Evolutionary conservation across 2,329 filamentous ascomycete genomes (phyloP).

Genomic region (Alternaria triticina): DNA sequence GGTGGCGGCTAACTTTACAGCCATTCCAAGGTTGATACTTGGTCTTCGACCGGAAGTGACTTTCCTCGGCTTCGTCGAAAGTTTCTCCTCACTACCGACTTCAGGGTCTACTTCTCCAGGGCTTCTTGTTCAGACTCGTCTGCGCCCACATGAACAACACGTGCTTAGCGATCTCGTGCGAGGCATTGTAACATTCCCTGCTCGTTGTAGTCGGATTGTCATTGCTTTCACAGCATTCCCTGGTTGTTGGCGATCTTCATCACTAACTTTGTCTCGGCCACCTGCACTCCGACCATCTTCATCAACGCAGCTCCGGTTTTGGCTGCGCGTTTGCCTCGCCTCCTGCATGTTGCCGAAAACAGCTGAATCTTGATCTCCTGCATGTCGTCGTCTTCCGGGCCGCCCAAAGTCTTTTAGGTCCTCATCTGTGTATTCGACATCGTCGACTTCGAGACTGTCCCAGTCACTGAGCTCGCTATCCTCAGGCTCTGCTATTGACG

Average conservation of each 20-base stretch:
- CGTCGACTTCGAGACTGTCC: not conserved
- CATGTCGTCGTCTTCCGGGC: not conserved
- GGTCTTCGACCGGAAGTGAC: fast-evolving
- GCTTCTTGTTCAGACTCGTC: not conserved
- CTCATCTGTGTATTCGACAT: not conserved
- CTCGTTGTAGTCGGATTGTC: not conserved
- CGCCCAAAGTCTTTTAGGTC: slow-evolving; percentile 2
- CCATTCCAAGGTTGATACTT: not conserved
- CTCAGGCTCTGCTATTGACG: not conserved
- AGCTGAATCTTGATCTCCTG: not conserved
- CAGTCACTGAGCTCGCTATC: not conserved
- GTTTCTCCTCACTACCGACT: not conserved
- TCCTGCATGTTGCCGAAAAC: not conserved
- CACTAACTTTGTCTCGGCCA: not conserved
- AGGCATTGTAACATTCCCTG: not conserved
- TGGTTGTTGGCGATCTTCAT: not conserved
- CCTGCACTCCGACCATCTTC: not conserved
- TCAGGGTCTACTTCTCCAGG: not conserved
- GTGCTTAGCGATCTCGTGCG: not conserved
- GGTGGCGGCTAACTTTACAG: not conserved
- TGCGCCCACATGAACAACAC: not conserved
- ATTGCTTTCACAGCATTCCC: not conserved
- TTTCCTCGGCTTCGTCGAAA: not conserved
- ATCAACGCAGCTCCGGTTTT: not conserved
- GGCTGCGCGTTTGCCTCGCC: not conserved